Evolutionary conservation across 345 rosid species (phyloP).

Genomic region (Anastatica hierochuntica): DNA sequence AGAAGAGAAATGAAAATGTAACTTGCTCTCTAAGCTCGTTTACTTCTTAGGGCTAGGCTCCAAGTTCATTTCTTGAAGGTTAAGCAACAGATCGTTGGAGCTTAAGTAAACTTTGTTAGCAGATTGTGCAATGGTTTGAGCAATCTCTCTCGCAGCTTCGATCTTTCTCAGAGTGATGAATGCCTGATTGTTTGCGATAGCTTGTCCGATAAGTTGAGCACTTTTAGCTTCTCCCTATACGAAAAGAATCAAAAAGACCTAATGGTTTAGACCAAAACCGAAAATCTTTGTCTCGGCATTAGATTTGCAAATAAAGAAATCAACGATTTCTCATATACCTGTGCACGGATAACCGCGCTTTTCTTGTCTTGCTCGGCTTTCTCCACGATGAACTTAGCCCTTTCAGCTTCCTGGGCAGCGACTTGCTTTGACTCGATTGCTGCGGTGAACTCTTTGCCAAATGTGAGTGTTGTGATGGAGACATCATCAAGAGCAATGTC

Average conservation of each 20-base stretch:
- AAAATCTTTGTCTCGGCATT: background rate
- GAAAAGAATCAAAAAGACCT: background rate
- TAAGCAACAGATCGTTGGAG: slow-evolving; percentile 69
- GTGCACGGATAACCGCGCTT: slow-evolving; percentile 86
- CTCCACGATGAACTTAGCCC: slow-evolving; percentile 89
- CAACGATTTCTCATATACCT: slow-evolving; percentile 48
- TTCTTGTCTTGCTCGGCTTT: slow-evolving; percentile 95
- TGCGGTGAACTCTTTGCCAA: slow-evolving; percentile 89
- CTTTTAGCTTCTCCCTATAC: slow-evolving; percentile 86
- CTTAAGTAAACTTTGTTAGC: slow-evolving; percentile 69
- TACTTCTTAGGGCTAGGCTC: slow-evolving; percentile 38
- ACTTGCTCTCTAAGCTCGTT: background rate
- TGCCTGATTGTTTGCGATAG: slow-evolving; percentile 86
- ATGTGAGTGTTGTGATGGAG: slow-evolving; percentile 75
- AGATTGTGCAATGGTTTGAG: slow-evolving; percentile 60
- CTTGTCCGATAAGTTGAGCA: slow-evolving; percentile 90
- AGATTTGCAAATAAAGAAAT: background rate
- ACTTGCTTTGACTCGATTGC: slow-evolving; percentile 96
- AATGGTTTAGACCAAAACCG: background rate
- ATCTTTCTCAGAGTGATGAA: slow-evolving; percentile 86
- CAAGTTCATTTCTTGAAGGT: slow-evolving; percentile 63
- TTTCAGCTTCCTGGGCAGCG: slow-evolving; percentile 95
- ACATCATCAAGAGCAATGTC: slow-evolving; percentile 73
- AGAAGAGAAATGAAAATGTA: background rate
- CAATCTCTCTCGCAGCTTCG: slow-evolving; percentile 95